Base-by-base conservation (phyloP, 2,329 filamentous ascomycete genomes). In the Rosellinia necatrix region DNA sequence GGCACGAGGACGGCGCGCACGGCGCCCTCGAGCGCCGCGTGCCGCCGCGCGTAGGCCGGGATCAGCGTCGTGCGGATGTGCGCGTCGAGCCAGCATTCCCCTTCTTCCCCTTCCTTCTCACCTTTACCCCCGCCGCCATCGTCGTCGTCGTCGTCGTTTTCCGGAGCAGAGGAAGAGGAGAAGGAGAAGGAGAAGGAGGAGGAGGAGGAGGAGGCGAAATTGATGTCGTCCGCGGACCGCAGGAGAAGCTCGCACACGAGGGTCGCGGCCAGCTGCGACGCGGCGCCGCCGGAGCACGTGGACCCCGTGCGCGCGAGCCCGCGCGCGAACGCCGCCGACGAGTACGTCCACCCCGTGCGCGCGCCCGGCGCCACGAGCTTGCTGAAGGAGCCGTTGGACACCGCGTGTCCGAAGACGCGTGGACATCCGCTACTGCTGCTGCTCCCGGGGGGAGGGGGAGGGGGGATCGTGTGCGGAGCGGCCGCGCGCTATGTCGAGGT, bases 371-470 rank as follows among this genome's bases (percentile, higher is more conserved):
- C 91, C 24, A 86, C 81, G 32, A 97, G 85, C 72, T 99, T 99
- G 70, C 86, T 91, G 72, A 97, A 97, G 6, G 88, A 91, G 19
- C 90, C 92, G 70, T 97, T 97, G 66, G 89, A 92, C 30, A 92
- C 78, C 8, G 85, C 82, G 71, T 97, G 87, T 9, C 93, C 92
- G 69, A 93, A 96, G 25, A n/a, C n/a, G n/a, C n/a, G n/a, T n/a
- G n/a, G n/a, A n/a, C n/a, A n/a, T n/a, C n/a, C n/a, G n/a, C n/a
- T n/a, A n/a, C n/a, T n/a, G n/a, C n/a, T n/a, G n/a, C n/a, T 67
- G 65, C 0, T 62, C 71, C 60, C 1, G 53, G 24, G 0, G 69
- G 66, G 30, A n/a, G n/a, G n/a, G n/a, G n/a, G n/a, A n/a, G n/a
- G n/a, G n/a, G n/a, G n/a, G n/a, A n/a, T 75, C 68, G 34, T 73